Percentiles rank a stretch among this genome's conserved stretches.
These are phyloP conservation scores for Exophiala alcalophila DNA, from an alignment of 2,329 filamentous ascomycete species.

Conservation along the genomic window DNA sequence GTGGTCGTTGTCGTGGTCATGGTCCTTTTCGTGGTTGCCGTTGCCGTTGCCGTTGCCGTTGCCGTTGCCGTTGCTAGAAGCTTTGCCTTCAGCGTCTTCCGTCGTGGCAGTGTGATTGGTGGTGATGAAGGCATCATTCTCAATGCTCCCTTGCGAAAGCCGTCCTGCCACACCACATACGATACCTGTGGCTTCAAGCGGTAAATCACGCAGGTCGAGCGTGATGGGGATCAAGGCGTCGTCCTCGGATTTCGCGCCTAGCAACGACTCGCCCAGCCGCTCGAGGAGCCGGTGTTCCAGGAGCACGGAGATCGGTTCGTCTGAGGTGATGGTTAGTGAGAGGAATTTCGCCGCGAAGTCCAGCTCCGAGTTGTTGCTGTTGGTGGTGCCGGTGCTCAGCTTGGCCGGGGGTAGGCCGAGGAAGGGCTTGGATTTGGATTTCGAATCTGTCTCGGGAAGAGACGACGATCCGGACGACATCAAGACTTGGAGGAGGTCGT, in stretches of 20 bases:
- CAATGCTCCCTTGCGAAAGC: constrained; percentile 68
- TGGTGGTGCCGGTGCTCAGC: background rate
- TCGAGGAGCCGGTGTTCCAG: constrained; percentile 48
- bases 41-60: constrained; percentile 40
- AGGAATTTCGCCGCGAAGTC: constrained; percentile 43
- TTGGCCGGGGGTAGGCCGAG: background rate
- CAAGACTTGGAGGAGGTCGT: constrained; percentile 29
- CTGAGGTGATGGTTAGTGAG: constrained; percentile 46
- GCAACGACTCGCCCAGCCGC: constrained; percentile 49
- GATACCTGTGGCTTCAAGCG: constrained; percentile 87
- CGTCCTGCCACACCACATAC: constrained; percentile 88
- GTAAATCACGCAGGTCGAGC: constrained; percentile 75
- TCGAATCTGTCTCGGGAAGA: background rate
- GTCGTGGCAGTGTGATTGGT: too few relatives aligned
- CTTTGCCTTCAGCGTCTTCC: too few relatives aligned
- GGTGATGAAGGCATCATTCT: too few relatives aligned
- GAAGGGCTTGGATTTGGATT: background rate
- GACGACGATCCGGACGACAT: constrained; percentile 2
- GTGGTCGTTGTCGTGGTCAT: background rate
- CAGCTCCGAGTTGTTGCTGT: background rate
- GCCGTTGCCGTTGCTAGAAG: too few relatives aligned
- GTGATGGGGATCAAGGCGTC: constrained; percentile 80
- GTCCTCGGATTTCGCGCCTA: constrained; percentile 60
- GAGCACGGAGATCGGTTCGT: constrained; percentile 47
- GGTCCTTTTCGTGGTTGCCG: background rate